phyloP scores from a whole-genome alignment of 305 asterid genomes.

The Fraxinus sp. region DNA sequence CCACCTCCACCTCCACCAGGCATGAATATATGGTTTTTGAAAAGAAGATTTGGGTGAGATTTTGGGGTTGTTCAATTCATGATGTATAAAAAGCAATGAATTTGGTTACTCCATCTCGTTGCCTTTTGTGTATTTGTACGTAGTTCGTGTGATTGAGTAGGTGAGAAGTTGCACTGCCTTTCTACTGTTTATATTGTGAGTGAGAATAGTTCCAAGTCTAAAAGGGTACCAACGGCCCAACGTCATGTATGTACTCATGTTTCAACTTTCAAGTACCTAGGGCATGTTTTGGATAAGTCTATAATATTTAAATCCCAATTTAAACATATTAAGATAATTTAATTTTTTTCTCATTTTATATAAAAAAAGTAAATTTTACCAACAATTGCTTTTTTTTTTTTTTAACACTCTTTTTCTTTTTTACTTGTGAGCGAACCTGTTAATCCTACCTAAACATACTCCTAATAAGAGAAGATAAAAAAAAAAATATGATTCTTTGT shows the following conservation, averaged over 20 bases:
- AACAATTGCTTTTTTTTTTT: too few relatives aligned
- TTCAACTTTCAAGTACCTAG: constrained; percentile 18
- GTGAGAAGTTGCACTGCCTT: constrained; percentile 75
- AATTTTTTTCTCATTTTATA: neutral
- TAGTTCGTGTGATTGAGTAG: constrained; percentile 27
- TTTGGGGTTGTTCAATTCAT: neutral
- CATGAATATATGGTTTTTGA: constrained; percentile 4
- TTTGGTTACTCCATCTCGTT: neutral
- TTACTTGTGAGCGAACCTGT: neutral
- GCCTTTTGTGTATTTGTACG: neutral
- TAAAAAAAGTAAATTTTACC: neutral
- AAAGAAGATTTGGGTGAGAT: neutral
- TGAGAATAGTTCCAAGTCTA: constrained; percentile 3
- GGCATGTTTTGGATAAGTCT: constrained; percentile 17
- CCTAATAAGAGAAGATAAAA: neutral
- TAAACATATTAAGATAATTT: neutral
- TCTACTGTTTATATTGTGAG: constrained; percentile 17
- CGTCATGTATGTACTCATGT: constrained; percentile 21
- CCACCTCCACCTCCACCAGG: constrained; percentile 8
- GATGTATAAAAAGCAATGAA: neutral
- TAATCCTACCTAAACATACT: neutral
- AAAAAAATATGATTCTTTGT: neutral
- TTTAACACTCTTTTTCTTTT: too few relatives aligned
- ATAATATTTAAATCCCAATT: too few relatives aligned
- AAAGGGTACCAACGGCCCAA: neutral